Conservation (phyloP, 139 green algal species). For the Monoraphidium neglectum region DNA sequence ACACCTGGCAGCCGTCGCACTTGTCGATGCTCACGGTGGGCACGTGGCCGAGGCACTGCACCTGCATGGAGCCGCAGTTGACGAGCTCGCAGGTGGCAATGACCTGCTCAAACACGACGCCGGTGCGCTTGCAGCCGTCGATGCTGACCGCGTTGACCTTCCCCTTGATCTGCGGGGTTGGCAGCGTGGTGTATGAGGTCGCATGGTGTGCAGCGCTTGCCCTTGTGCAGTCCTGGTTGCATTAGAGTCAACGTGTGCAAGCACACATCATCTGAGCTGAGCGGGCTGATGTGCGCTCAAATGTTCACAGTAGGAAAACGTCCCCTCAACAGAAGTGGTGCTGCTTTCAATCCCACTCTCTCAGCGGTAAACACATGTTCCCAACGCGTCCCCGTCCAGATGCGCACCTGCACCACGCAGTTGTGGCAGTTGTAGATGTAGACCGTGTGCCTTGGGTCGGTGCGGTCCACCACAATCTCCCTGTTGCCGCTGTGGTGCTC, state of each 20-base stretch:
- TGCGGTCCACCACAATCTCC: constrained; percentile 70
- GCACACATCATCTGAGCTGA: too few species aligned
- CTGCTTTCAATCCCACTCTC: too few species aligned
- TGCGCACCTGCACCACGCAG: constrained; percentile 68
- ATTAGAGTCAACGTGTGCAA: too few species aligned
- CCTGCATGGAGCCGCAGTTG: constrained; percentile 83
- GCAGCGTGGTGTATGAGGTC: too few species aligned
- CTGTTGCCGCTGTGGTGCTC: constrained; percentile 81
- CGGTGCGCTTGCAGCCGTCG: constrained; percentile 83
- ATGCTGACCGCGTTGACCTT: constrained; percentile 96
- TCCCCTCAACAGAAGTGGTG: too few species aligned
- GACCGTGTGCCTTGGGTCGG: constrained; percentile 78
- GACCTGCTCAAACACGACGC: constrained; percentile 85
- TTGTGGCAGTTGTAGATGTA: constrained; percentile 93
- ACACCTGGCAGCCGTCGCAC: constrained; percentile 81
- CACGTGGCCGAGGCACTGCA: constrained; percentile 74
- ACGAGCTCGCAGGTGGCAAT: constrained; percentile 85
- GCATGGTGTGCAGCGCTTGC: too few species aligned
- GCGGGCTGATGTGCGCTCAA: too few species aligned
- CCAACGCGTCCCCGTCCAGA: neutral
- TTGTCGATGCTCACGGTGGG: constrained; percentile 93
- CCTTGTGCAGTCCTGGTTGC: too few species aligned
- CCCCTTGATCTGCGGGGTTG: constrained; percentile 67
- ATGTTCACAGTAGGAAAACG: too few species aligned
- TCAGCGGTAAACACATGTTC: neutral